Evolutionary conservation across 139 green algal species (phyloP).

Genomic region (Ostreobium quekettii): DNA sequence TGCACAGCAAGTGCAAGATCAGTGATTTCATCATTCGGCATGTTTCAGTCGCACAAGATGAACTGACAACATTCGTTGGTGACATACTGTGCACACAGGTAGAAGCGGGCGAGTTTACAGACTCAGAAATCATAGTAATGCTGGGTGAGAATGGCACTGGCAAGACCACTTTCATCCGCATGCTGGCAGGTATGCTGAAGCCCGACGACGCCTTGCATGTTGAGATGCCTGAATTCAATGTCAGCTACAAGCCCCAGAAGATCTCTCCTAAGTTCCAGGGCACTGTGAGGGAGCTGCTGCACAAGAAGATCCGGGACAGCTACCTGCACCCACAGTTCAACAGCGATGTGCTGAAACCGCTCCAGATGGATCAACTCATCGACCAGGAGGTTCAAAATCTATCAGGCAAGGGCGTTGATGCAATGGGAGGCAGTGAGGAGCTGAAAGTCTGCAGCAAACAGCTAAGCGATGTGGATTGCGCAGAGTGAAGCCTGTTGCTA

Average conservation of each 20-base stretch:
- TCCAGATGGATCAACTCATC: constrained; percentile 86
- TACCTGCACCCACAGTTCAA: constrained; percentile 92
- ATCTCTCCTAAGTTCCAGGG: constrained; percentile 95
- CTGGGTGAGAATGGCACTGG: constrained; percentile 97
- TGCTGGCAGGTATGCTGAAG: constrained; percentile 82
- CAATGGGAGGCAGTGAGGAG: no score
- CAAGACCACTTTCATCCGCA: constrained; percentile 99
- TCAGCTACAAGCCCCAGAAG: constrained; percentile 99
- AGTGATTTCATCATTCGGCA: no score
- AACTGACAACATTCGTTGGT: no score
- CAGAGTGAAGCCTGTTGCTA: no score
- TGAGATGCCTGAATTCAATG: constrained; percentile 37
- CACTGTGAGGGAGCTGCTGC: constrained; percentile 84
- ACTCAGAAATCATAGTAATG: constrained; percentile 95
- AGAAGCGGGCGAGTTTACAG: constrained; percentile 84
- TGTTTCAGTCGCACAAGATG: no score
- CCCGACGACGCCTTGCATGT: constrained; percentile 31
- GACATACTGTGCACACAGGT: constrained; percentile 42
- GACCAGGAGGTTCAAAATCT: constrained; percentile 95
- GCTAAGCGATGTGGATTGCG: no score
- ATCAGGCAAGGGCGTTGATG: no score
- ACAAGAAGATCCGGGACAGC: constrained; percentile 87
- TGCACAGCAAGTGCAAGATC: no score
- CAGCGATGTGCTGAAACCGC: constrained; percentile 83
- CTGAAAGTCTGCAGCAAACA: no score